Evolutionary conservation across 2,329 filamentous ascomycete genomes (phyloP), one percentile per base, ranked within the genome.

Genomic region (Fusarium udum): DNA sequence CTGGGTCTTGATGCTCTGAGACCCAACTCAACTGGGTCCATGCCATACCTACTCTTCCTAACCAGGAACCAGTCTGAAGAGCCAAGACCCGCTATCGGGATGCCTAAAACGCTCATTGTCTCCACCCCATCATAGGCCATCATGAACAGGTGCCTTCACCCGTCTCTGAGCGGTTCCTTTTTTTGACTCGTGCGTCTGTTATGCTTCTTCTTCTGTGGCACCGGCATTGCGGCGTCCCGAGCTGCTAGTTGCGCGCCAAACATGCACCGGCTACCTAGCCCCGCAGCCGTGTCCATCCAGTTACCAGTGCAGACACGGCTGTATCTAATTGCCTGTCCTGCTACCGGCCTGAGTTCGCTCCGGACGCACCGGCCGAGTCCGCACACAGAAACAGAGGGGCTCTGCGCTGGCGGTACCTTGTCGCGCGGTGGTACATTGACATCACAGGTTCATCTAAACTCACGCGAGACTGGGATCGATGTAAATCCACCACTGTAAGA

Each of bases 221-320:
- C 72, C 76, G 76, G 76, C 73, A 75, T 73, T 62, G 66, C 60
- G 64, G 56, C 59, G 56, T 76, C 73, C 76, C 76, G 76, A 70
- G 51, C 34, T 73, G 69, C 63, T 77, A 78, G 64, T 53, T 67
- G 52, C 55, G 60, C 74, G 72, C 75, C 74, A 74, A 43, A 64
- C 42, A 65, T 52, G 71, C 64, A 69, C 73, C 67, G 52, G 56
- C 59, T 73, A 63, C 61, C 59, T 60, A 32, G 63, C 75, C 74
- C 72, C 69, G 43, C 72, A 60, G 52, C 39, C 45, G 51, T 68
- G 52, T 63, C 51, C 34, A 51, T 59, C 42, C 24, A 63, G 55
- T 64, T 40, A 61, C 42, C 32, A 68, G 46, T 64, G 31, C 40
- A 68, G 52, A 45, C 49, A 63, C 39, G 59, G 62, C 57, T 48